Evolutionary conservation across 768 basidiomycete species (phyloP).

Genomic region (Russula earlei): DNA sequence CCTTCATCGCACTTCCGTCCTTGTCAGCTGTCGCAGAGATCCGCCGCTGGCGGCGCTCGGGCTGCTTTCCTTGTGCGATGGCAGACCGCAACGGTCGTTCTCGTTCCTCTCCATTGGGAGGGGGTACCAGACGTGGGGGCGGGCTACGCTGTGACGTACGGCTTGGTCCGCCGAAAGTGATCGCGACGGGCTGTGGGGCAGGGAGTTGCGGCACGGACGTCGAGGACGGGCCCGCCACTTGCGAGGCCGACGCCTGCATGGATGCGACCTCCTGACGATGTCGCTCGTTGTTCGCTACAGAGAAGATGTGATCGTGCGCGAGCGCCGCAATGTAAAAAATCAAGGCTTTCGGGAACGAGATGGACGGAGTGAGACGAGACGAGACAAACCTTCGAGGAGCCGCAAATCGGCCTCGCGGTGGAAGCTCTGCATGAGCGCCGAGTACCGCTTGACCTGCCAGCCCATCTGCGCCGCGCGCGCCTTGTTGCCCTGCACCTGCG

Average conservation of each 20-base stretch:
- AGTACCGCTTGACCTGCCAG: conserved; percentile 77
- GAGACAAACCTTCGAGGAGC: conserved; percentile 48
- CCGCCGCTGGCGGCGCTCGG: conserved; percentile 11
- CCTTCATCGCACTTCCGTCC: conserved; percentile 12
- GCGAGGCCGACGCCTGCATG: conserved; percentile 16
- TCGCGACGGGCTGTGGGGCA: conserved; percentile 7
- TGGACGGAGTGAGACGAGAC: background rate
- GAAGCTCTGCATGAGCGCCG: conserved; percentile 72
- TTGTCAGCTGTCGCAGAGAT: conserved; percentile 9
- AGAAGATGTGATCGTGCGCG: background rate
- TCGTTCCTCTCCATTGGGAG: background rate
- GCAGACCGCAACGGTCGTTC: conserved; percentile 2
- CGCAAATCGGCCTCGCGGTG: conserved; percentile 67
- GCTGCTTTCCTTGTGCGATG: conserved; percentile 11
- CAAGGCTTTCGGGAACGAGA: background rate
- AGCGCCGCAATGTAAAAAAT: too few relatives aligned
- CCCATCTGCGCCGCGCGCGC: conserved; percentile 71
- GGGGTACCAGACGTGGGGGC: conserved; percentile 7
- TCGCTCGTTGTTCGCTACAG: conserved; percentile 23
- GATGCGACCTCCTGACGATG: conserved; percentile 18
- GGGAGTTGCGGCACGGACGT: background rate
- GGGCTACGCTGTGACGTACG: conserved; percentile 1
- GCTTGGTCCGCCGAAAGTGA: conserved; percentile 4
- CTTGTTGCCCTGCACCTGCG: conserved; percentile 63
- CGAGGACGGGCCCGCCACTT: conserved; percentile 7